phyloP scores from a whole-genome alignment of 768 basidiomycete species.

The Panaeolus papilionaceus region DNA sequence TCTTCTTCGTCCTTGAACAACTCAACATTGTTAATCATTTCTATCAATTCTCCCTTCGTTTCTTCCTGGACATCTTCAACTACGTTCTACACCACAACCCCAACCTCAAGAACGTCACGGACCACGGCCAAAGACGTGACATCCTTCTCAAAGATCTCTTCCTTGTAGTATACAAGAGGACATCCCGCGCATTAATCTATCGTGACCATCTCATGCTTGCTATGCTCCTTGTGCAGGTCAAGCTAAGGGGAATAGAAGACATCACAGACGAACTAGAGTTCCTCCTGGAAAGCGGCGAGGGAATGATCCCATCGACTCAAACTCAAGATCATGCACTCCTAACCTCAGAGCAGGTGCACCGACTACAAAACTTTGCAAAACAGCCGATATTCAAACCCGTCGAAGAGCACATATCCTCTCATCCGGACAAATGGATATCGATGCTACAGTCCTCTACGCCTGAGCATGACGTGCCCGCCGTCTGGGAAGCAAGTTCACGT shows the following conservation, averaged over 20 bases:
- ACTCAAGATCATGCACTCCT: conserved; percentile 55
- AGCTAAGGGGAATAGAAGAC: conserved; percentile 80
- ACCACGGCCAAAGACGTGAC: conserved; percentile 73
- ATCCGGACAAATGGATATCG: conserved; percentile 70
- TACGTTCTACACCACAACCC: conserved; percentile 93
- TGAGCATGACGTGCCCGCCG: conserved; percentile 71
- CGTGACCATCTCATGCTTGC: conserved; percentile 92
- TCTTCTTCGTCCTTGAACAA: conserved; percentile 97
- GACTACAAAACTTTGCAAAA: conserved; percentile 74
- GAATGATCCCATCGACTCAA: conserved; percentile 44
- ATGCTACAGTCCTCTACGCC: conserved; percentile 75
- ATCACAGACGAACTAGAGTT: conserved; percentile 88
- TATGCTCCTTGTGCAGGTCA: conserved; percentile 88
- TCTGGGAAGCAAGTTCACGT: conserved; percentile 85
- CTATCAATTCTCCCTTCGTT: conserved; percentile 96
- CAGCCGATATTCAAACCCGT: conserved; percentile 83
- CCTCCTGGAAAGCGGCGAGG: conserved; percentile 88
- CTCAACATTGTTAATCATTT: conserved; percentile 95
- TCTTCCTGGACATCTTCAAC: conserved; percentile 99
- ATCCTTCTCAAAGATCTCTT: conserved; percentile 90
- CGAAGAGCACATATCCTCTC: conserved; percentile 60
- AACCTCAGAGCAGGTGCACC: conserved; percentile 68
- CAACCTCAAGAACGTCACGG: conserved; percentile 79
- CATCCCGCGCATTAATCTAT: conserved; percentile 89
- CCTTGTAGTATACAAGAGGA: conserved; percentile 85